phyloP scores from a whole-genome alignment of 345 rosid genomes.

The Eucalyptus pumila region DNA sequence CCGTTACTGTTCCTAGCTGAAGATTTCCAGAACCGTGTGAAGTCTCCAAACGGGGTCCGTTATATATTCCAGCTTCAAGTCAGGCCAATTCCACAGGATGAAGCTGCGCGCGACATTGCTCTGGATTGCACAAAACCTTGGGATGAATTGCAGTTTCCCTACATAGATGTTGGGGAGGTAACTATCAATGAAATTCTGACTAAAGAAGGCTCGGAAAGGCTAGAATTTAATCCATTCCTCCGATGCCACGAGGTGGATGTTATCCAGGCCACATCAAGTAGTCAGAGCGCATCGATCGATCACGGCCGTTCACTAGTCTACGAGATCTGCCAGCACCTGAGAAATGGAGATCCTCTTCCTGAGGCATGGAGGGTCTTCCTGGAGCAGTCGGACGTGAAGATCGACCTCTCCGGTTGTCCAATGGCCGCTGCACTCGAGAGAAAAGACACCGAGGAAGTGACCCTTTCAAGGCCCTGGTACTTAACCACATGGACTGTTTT shows the following conservation, averaged over 20 bases:
- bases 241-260: conserved; percentile 37
- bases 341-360: conserved; percentile 49
- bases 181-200: conserved; percentile 29
- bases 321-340: conserved; percentile 49
- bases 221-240: conserved; percentile 44
- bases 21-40: conserved; percentile 41
- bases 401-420: conserved; percentile 56
- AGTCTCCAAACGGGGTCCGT: conserved; percentile 25
- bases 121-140: conserved; percentile 56
- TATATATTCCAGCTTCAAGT: conserved; percentile 49
- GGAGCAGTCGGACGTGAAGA: conserved; percentile 54
- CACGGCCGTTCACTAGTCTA: conserved; percentile 67
- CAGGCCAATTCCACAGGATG: conserved; percentile 28
- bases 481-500: conserved; percentile 38
- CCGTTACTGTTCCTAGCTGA: conserved; percentile 55
- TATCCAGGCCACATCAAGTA: conserved; percentile 35
- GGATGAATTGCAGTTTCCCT: conserved; percentile 41
- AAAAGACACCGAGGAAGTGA: conserved; percentile 10
- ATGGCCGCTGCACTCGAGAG: conserved; percentile 31
- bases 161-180: conserved; percentile 38
- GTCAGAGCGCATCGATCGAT: conserved; percentile 62
- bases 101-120: conserved; percentile 24
- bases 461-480: conserved; percentile 32
- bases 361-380: conserved; percentile 49
- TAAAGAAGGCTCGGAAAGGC: conserved; percentile 31